Evolutionary conservation across 2,329 filamentous ascomycete species (phyloP), one percentile per base, ranked within the genome.

Genomic region (Elsinoe arachidis): DNA sequence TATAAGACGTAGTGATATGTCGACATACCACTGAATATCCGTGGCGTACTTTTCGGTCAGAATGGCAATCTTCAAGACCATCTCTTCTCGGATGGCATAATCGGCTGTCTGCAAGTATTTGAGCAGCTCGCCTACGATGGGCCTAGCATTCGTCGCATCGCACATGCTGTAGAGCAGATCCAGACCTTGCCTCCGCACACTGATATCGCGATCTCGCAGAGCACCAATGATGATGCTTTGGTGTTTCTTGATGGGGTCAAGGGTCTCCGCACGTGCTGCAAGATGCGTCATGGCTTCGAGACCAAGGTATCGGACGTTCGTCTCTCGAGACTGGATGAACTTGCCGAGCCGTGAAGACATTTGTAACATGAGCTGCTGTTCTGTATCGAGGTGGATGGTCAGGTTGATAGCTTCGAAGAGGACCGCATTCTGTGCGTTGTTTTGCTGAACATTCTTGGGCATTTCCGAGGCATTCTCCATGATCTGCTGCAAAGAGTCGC

Each of bases 81-180:
- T 99, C 72, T 99, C 93, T 74, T 99, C 95, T 62, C 95, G 84
- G 66, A 99, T 96, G 4, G 92, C 92, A 71, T 96, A 99, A 72
- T 99, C 93, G 49, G 93, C 93, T 57, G 90, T 96, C 68, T 96
- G 92, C 7, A 99, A 81, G 71, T 96, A 97, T 64, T 92, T 89
- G 55, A 99, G 75, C 53, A 99, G 83, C 74, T 99, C 93, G 60
- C 88, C 87, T 38, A 99, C 93, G 63, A 99, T 95, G 9, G 89
- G 85, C 62, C 89, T 87, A 6, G 93, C 90, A 72, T 99, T 99
- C n/a, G 86, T 86, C 34, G 88, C 83, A 72, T 99, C 93, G 71
- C 95, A 99, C 93, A 99, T 99, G 82, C 93, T 99, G 81, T 99
- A 99, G 34, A 99, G 81, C 57, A 99, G 76, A 73, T 99, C 95